Evolutionary conservation across 1,139 yeast genomes (phyloP), one percentile per base, ranked within the genome.

Genomic region (Debaryomycetaceae sp.): DNA sequence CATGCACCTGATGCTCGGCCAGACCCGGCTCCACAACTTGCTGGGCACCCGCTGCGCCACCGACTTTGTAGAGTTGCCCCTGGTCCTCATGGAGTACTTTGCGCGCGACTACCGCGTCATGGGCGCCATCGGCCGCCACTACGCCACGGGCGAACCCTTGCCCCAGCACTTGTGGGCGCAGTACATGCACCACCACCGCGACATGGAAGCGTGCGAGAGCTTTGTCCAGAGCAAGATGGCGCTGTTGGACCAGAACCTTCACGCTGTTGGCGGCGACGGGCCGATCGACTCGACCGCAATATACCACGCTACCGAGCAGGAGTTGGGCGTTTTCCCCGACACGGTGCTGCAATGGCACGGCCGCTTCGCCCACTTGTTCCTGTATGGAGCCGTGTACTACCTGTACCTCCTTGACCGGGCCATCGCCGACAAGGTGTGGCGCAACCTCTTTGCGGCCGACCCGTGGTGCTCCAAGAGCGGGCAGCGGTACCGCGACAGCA

Each of bases 31-130:
- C 29, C 98, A 92, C 48, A 92, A 87, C 47, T 78, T 90, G 12
- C 78, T 93, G 15, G 98, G 99, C 2, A 90, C 98, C 0, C 65
- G 99, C 36, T 90, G 97, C 47, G 82, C 86, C 5, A 85, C 98
- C 0, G 98, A 90, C 51, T 90, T 90, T 57, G 98, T 92, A 20
- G 98, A 90, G 51, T 59, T 90, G 27, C 99, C 99, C 1, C 85
- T 96, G 11, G 92, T 90, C 13, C 54, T 90, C 30, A 90, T 87
- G 95, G 99, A 90, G 48, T 78, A 77, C 41, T 90, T 90, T 55
- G 90, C 95, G 18, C 73, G 75, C 29, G 92, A 85, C 44, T 75
- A 79, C 4, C 58, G 87, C 23, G 95, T 92, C 0, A 56, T 90
- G 29, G 60, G 72, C 27, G 58, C 71, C 22, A 81, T 83, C 39